Percentiles rank a stretch among this genome's conserved stretches.
Conservation (phyloP, 108 stramenopile species). For the Licmophora abbreviata region DNA sequence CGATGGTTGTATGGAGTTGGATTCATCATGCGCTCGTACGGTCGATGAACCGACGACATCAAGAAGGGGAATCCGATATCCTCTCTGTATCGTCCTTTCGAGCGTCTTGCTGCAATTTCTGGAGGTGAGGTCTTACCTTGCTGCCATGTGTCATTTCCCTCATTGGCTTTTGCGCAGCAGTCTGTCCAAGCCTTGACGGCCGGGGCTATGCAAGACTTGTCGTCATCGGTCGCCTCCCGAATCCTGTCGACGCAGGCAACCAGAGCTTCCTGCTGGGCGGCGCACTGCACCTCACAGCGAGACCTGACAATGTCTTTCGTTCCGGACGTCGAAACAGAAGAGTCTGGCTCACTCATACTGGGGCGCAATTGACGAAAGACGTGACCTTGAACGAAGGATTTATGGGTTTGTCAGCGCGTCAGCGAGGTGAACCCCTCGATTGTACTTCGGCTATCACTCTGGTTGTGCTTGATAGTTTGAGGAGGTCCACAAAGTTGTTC, state of each 20-base stretch:
- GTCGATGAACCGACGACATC: constrained; percentile 30
- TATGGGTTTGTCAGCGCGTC: too few relatives aligned
- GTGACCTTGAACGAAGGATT: too few relatives aligned
- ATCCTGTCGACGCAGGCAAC: constrained; percentile 1
- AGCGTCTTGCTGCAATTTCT: not conserved
- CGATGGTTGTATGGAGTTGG: constrained; percentile 18
- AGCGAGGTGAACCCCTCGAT: too few relatives aligned
- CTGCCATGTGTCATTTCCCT: not conserved
- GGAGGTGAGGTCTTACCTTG: not conserved
- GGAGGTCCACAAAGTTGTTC: too few relatives aligned
- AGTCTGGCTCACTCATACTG: too few relatives aligned
- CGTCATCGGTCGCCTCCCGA: not conserved
- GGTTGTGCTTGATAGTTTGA: too few relatives aligned
- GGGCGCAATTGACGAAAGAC: too few relatives aligned
- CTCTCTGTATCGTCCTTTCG: constrained; percentile 38
- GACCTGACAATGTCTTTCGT: too few relatives aligned
- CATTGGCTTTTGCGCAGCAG: constrained; percentile 8
- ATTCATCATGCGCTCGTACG: constrained; percentile 32
- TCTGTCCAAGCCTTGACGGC: constrained; percentile 7
- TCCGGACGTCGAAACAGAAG: too few relatives aligned
- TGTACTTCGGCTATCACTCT: too few relatives aligned
- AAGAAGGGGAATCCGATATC: constrained; percentile 66
- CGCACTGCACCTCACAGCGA: constrained; percentile 9
- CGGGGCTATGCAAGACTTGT: constrained; percentile 1
- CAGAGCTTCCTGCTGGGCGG: not conserved